phyloP scores from a whole-genome alignment of 371 early-diverging fungal genomes.

The Saksenaea vasiformis region DNA sequence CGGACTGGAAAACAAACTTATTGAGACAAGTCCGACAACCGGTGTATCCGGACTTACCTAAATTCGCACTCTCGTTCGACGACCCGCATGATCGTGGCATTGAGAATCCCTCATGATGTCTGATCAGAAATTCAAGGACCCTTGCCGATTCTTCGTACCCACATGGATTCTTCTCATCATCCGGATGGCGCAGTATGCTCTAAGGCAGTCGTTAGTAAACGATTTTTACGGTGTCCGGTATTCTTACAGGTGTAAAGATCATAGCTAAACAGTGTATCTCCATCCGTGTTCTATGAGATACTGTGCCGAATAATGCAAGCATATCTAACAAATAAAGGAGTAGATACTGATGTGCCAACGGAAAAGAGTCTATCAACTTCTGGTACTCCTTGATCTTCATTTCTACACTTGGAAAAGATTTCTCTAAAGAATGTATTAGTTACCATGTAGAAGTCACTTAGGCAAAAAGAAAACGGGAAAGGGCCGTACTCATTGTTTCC shows the following conservation, averaged over 20 bases:
- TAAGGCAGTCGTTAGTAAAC: neutral
- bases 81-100: constrained; percentile 20
- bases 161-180: constrained; percentile 53
- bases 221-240: neutral
- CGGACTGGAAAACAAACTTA: neutral
- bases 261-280: constrained; percentile 57
- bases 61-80: neutral
- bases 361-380: constrained; percentile 51
- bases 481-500: constrained; percentile 40
- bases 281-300: constrained; percentile 58
- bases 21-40: neutral
- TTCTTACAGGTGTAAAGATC: constrained; percentile 61
- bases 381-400: constrained; percentile 55
- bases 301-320: constrained; percentile 52
- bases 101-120: constrained; percentile 45
- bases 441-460: too few species aligned
- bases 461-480: neutral
- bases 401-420: constrained; percentile 30
- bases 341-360: constrained; percentile 55
- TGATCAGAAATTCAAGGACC: constrained; percentile 54
- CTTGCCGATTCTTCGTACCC: constrained; percentile 50
- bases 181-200: constrained; percentile 50
- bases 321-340: constrained; percentile 64
- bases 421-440: neutral
- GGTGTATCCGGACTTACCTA: constrained; percentile 5